Evolutionary conservation across 2,329 filamentous ascomycete species (phyloP).

Genomic region (Biscogniauxia sp.): DNA sequence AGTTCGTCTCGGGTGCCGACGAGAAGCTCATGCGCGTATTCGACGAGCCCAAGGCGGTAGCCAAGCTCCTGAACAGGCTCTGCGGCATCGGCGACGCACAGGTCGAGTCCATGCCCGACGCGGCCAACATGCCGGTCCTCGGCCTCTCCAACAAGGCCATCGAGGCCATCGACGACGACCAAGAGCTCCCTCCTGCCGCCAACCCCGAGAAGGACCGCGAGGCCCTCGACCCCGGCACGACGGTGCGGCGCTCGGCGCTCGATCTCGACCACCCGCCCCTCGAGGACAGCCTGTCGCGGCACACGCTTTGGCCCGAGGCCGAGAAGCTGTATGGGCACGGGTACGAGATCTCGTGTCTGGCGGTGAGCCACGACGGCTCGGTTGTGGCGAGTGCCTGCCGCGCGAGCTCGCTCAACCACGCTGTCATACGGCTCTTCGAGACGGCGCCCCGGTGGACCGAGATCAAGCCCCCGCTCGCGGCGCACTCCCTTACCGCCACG

Average conservation of each 20-base stretch:
- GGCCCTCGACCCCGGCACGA: conserved; percentile 52
- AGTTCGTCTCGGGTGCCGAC: conserved; percentile 92
- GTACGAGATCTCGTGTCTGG: conserved; percentile 90
- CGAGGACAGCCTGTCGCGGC: conserved; percentile 84
- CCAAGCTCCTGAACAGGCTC: conserved; percentile 66
- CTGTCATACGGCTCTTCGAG: conserved; percentile 89
- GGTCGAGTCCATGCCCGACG: conserved; percentile 65
- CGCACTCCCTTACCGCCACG: conserved; percentile 84
- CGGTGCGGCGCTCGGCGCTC: conserved; percentile 59
- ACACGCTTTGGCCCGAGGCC: conserved; percentile 91
- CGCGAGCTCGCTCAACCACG: conserved; percentile 89
- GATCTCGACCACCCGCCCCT: conserved; percentile 73
- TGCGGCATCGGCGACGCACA: conserved; percentile 54
- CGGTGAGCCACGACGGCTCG: conserved; percentile 69
- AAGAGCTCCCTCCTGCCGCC: conserved; percentile 24
- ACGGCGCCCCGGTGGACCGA: conserved; percentile 79
- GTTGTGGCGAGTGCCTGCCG: conserved; percentile 90
- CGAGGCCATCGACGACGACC: conserved; percentile 50
- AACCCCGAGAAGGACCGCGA: conserved; percentile 51
- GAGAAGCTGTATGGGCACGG: conserved; percentile 98
- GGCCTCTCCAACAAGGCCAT: conserved; percentile 96
- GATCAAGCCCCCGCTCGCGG: conserved; percentile 75
- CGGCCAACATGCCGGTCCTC: conserved; percentile 90
- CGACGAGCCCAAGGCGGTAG: conserved; percentile 80
- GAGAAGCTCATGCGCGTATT: conserved; percentile 98